Conservation (phyloP, 2,329 filamentous ascomycete genomes). For the Aspergillus sp. region DNA sequence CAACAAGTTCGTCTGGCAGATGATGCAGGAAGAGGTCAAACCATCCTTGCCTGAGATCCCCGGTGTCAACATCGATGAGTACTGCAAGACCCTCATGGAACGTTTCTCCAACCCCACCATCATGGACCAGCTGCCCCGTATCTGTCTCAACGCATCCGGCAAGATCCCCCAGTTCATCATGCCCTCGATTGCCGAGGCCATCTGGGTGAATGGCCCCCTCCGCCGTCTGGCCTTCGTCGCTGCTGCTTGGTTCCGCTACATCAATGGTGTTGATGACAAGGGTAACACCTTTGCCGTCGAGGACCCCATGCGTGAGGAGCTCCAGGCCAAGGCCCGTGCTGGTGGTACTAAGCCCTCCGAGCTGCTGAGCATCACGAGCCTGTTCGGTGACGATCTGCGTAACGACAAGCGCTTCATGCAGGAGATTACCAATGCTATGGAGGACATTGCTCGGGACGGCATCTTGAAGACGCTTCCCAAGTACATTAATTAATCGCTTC, state of each 20-base stretch:
- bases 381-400: constrained; percentile 57
- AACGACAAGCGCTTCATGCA: constrained; percentile 51
- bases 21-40: constrained; percentile 60
- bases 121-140: constrained; percentile 57
- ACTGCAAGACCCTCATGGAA: constrained; percentile 56
- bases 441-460: constrained; percentile 51
- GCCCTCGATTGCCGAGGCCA: constrained; percentile 44
- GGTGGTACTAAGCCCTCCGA: constrained; percentile 47
- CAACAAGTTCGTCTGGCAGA: constrained; percentile 54
- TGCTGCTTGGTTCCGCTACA: constrained; percentile 55
- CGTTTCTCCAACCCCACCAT: constrained; percentile 60
- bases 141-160: constrained; percentile 56
- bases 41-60: constrained; percentile 54
- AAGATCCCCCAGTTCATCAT: constrained; percentile 54
- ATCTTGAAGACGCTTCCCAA: constrained; percentile 54
- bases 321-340: constrained; percentile 49
- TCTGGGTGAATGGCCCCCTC: constrained; percentile 49
- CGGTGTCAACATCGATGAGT: constrained; percentile 55
- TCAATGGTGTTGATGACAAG: constrained; percentile 54
- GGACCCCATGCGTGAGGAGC: constrained; percentile 53
- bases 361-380: constrained; percentile 50
- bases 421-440: constrained; percentile 52
- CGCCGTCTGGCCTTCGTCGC: constrained; percentile 53
- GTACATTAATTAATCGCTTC: constrained; percentile 43
- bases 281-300: constrained; percentile 46